phyloP scores from a whole-genome alignment of 805 yeast genomes.

The Ogataea ramenticola region DNA sequence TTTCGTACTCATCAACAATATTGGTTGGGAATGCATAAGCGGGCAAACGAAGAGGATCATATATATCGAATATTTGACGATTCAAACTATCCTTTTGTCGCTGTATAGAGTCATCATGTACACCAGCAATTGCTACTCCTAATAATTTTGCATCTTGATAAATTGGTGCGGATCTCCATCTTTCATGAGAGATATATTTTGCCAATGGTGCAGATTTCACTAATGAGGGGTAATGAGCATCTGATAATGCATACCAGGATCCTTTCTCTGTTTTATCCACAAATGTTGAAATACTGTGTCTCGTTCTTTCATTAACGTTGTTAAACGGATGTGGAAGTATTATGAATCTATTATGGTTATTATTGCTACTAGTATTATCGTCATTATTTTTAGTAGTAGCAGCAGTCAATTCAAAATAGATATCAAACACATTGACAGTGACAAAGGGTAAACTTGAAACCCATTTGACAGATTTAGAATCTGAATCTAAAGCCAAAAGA shows the following conservation, averaged over 20 bases:
- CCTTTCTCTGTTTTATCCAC: slow-evolving; percentile 57
- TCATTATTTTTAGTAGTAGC: too few species aligned
- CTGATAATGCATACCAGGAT: slow-evolving; percentile 85
- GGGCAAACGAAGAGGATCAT: slow-evolving; percentile 16
- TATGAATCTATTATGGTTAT: slow-evolving; percentile 31
- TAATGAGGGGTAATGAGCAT: slow-evolving; percentile 67
- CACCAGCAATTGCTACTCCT: slow-evolving; percentile 41
- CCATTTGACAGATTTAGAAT: slow-evolving; percentile 74
- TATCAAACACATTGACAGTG: slow-evolving; percentile 75
- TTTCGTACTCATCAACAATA: slow-evolving; percentile 8
- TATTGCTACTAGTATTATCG: too few species aligned
- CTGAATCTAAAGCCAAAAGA: slow-evolving; percentile 64
- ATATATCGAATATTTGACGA: slow-evolving; percentile 7
- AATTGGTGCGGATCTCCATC: slow-evolving; percentile 34
- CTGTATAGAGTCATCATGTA: slow-evolving; percentile 29
- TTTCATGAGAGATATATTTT: slow-evolving; percentile 42
- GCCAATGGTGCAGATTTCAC: slow-evolving; percentile 77
- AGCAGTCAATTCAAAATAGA: slow-evolving; percentile 29
- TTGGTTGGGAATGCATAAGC: slow-evolving; percentile 17
- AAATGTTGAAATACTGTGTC: slow-evolving; percentile 40
- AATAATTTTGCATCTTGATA: slow-evolving; percentile 32
- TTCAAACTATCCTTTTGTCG: slow-evolving; percentile 3
- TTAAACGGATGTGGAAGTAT: slow-evolving; percentile 65
- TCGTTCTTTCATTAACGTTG: background rate
- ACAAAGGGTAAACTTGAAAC: slow-evolving; percentile 63